These are phyloP conservation scores for Rhododendron henanense DNA, from an alignment of 148 eudicot species.

Conservation along the genomic window DNA sequence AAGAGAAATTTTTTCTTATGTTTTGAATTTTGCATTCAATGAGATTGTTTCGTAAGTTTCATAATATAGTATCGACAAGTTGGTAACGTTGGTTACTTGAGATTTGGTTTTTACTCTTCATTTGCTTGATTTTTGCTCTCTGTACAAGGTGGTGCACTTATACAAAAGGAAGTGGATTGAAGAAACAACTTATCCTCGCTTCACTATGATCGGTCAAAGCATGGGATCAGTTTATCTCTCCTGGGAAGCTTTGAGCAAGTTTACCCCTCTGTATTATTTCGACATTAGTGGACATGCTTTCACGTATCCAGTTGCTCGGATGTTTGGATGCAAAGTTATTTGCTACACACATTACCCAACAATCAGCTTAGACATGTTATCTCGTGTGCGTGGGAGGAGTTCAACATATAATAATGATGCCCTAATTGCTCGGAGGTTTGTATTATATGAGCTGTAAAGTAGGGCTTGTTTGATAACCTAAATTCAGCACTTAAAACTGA, in stretches of 20 bases:
- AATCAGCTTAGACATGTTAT: slow-evolving; percentile 92
- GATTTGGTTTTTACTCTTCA: neutral
- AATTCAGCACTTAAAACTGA: too few species aligned
- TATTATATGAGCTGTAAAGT: slow-evolving; percentile 10
- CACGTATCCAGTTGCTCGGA: slow-evolving; percentile 81
- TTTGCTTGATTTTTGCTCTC: slow-evolving; percentile 8
- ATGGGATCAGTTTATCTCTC: slow-evolving; percentile 87
- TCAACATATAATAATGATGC: slow-evolving; percentile 86
- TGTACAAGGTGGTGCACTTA: slow-evolving; percentile 78
- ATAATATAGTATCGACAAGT: neutral
- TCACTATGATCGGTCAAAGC: slow-evolving; percentile 97
- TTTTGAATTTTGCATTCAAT: neutral
- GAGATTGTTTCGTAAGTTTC: neutral
- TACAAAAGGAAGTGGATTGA: slow-evolving; percentile 92
- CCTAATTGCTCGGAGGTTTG: slow-evolving; percentile 73
- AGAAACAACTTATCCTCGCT: slow-evolving; percentile 90
- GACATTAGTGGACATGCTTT: slow-evolving; percentile 99
- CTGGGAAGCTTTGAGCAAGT: slow-evolving; percentile 89
- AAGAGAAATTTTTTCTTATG: neutral
- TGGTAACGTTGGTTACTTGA: neutral
- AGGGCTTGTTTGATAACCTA: too few species aligned
- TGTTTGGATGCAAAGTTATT: slow-evolving; percentile 89
- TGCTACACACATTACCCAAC: slow-evolving; percentile 98
- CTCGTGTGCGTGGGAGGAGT: slow-evolving; percentile 71
- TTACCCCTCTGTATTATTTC: slow-evolving; percentile 69